phyloP scores from a whole-genome alignment of 2,329 filamentous ascomycete species.

The Fonsecaea pugnacius region DNA sequence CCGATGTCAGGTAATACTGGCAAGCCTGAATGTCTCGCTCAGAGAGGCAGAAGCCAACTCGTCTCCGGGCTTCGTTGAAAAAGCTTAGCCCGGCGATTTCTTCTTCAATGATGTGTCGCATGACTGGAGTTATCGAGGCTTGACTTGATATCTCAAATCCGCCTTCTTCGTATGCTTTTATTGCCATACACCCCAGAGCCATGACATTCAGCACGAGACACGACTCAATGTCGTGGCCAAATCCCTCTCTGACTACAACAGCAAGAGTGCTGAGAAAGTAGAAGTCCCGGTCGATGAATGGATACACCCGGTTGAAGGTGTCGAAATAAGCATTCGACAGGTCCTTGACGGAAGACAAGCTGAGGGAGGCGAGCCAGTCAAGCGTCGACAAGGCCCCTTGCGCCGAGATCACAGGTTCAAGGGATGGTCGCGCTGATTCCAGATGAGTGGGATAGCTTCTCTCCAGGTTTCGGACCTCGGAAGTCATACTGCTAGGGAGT shows the following conservation, averaged over 20 bases:
- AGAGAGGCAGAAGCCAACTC: constrained; percentile 58
- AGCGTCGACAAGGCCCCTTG: constrained; percentile 7
- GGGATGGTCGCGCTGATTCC: constrained; percentile 52
- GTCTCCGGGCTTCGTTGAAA: constrained; percentile 59
- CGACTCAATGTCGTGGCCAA: constrained; percentile 55
- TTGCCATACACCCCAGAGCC: constrained; percentile 57
- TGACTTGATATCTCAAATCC: constrained; percentile 47
- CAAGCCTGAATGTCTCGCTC: constrained; percentile 57
- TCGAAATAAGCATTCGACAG: constrained; percentile 60
- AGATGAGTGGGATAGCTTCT: constrained; percentile 57
- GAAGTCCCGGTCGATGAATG: constrained; percentile 57
- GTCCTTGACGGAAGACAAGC: constrained; percentile 55
- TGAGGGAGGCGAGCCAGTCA: constrained; percentile 54
- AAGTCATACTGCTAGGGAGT: constrained; percentile 50
- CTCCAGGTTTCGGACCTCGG: constrained; percentile 46
- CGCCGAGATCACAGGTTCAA: constrained; percentile 42
- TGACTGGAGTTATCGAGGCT: constrained; percentile 38
- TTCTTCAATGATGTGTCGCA: constrained; percentile 51
- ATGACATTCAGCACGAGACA: constrained; percentile 58
- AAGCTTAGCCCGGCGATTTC: constrained; percentile 56
- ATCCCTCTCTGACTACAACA: constrained; percentile 32
- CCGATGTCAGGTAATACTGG: constrained; percentile 59
- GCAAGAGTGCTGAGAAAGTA: constrained; percentile 57
- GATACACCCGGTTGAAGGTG: constrained; percentile 60
- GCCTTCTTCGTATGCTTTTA: constrained; percentile 55